phyloP scores from a whole-genome alignment of 305 asterid genomes.

The Solanum hybrid region DNA sequence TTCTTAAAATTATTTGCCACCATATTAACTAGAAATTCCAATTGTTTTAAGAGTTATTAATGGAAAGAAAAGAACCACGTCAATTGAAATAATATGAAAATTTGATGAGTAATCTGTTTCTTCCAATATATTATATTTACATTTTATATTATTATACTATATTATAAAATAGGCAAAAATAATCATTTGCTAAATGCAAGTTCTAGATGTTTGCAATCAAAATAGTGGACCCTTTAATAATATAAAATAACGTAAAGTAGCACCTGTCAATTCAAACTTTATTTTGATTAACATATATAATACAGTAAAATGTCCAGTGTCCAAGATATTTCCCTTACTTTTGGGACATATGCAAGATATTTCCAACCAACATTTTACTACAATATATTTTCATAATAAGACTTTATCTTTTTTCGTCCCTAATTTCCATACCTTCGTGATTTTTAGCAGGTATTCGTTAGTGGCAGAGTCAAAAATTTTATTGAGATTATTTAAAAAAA shows the following conservation, averaged over 20 bases:
- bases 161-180: not conserved
- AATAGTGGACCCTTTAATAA: not conserved
- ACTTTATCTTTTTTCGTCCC: not conserved
- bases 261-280: not conserved
- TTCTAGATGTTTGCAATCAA: slow-evolving; percentile 8
- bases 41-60: not conserved
- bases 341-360: not conserved
- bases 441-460: not conserved
- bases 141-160: not conserved
- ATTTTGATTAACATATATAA: not conserved
- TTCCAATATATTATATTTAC: not conserved
- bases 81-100: not conserved
- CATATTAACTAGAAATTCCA: not conserved
- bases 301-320: not conserved
- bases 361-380: not conserved
- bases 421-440: not conserved
- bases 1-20: not conserved
- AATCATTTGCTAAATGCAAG: not conserved
- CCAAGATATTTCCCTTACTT: not conserved
- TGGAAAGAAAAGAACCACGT: not conserved
- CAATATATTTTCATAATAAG: not conserved
- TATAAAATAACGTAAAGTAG: not conserved
- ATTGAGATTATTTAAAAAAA: accelerated
- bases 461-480: accelerated
- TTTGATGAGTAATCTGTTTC: not conserved